Conservation (phyloP, 371 early-diverging fungal genomes). For the Mucor irregularis region DNA sequence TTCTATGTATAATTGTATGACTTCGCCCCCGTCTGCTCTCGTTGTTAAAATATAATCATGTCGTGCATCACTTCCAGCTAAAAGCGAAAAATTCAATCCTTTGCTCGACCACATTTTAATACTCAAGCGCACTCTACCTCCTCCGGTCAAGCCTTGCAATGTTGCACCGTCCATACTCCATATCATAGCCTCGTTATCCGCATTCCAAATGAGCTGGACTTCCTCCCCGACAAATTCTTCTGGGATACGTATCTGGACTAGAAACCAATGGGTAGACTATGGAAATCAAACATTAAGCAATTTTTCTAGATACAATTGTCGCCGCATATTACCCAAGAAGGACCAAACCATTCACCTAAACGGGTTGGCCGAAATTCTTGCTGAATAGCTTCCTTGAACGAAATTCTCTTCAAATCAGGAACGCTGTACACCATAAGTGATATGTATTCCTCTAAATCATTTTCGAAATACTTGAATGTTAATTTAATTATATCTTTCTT, state of each 20-base stretch:
- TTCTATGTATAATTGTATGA: slow-evolving; percentile 79
- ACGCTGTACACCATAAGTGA: slow-evolving; percentile 70
- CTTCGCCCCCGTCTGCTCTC: slow-evolving; percentile 66
- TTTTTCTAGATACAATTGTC: background rate
- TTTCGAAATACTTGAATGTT: too few relatives aligned
- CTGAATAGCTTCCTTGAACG: slow-evolving; percentile 83
- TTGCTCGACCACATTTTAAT: background rate
- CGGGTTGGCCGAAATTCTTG: slow-evolving; percentile 66
- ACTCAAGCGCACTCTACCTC: slow-evolving; percentile 29
- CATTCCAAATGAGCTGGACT: slow-evolving; percentile 83
- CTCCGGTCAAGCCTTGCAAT: slow-evolving; percentile 88
- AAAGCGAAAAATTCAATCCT: background rate
- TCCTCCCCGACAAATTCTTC: slow-evolving; percentile 67
- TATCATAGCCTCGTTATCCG: slow-evolving; percentile 84
- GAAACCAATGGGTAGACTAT: slow-evolving; percentile 92
- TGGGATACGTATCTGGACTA: slow-evolving; percentile 72
- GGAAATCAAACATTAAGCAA: background rate
- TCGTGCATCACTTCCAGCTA: slow-evolving; percentile 59
- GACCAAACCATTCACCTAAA: slow-evolving; percentile 80
- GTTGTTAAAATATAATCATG: slow-evolving; percentile 74
- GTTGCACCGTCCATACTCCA: slow-evolving; percentile 83
- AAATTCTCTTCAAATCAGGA: slow-evolving; percentile 75
- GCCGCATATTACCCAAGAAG: slow-evolving; percentile 71
- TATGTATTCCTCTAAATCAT: slow-evolving; percentile 41
- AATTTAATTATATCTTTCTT: too few relatives aligned